These are phyloP conservation scores for Ramularia endophylla DNA, from an alignment of 2,329 filamentous ascomycete species.

Conservation along the genomic window DNA sequence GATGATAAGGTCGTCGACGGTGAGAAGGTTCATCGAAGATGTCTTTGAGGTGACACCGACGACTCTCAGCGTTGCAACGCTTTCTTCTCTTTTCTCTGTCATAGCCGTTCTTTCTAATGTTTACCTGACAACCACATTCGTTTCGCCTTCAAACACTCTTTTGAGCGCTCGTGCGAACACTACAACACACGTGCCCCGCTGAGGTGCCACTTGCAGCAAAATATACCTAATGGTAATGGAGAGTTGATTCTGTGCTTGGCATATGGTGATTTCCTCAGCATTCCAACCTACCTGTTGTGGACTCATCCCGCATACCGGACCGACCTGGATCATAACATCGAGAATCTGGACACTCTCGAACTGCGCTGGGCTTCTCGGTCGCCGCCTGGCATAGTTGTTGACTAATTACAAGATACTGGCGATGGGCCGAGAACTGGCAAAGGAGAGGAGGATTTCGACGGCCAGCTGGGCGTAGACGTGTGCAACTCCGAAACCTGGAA, in stretches of 20 bases:
- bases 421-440: constrained; percentile 1
- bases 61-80: constrained; percentile 6
- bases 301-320: constrained; percentile 29
- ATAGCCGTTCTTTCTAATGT: constrained; percentile 5
- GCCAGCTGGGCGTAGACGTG: not conserved
- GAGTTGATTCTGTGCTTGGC: not conserved
- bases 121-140: constrained; percentile 5
- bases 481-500: not conserved
- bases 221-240: too few species aligned
- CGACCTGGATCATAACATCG: constrained; percentile 27
- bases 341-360: not conserved
- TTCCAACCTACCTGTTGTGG: constrained; percentile 33
- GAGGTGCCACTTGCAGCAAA: too few species aligned
- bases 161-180: not conserved
- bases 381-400: constrained; percentile 5
- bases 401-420: not conserved
- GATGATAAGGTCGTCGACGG: too few species aligned
- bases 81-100: constrained; percentile 4
- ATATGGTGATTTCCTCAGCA: constrained; percentile 21
- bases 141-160: not conserved
- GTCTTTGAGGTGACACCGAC: too few species aligned
- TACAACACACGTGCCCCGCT: not conserved
- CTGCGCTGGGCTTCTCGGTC: constrained; percentile 4
- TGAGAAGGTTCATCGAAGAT: too few species aligned
- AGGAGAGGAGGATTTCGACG: not conserved